phyloP scores from a whole-genome alignment of 2,329 filamentous ascomycete genomes.

The Ophiocordyceps australis region DNA sequence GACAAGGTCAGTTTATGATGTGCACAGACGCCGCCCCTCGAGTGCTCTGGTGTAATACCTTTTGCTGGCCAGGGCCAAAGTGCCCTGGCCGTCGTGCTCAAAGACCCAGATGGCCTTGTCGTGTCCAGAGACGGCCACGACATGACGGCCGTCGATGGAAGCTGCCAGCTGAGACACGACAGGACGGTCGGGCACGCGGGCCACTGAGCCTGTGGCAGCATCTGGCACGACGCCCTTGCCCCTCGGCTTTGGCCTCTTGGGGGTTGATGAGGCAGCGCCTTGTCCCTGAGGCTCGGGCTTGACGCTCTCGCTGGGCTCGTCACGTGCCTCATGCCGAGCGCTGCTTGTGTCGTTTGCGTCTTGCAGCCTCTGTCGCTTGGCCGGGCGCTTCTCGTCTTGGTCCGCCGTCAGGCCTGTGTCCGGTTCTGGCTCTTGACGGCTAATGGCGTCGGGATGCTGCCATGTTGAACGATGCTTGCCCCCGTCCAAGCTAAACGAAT shows the following conservation, averaged over 20 bases:
- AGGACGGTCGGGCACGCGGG: conserved; percentile 28
- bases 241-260: conserved; percentile 12
- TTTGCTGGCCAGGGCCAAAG: conserved; percentile 49
- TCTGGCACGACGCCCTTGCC: conserved; percentile 8
- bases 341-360: conserved; percentile 7
- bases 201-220: no score
- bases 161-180: conserved; percentile 52
- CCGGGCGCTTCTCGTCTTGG: conserved; percentile 12
- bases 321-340: no score
- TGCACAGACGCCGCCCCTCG: no score
- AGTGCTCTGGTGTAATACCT: no score
- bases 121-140: conserved; percentile 69
- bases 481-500: conserved; percentile 43
- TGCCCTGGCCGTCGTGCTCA: conserved; percentile 40
- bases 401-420: conserved; percentile 2
- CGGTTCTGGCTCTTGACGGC: conserved; percentile 2
- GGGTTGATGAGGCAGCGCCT: no score
- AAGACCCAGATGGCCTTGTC: conserved; percentile 87
- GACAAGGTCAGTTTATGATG: conserved; percentile 1
- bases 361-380: conserved; percentile 15
- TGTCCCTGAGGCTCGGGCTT: no score
- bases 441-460: conserved; percentile 26
- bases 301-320: no score
- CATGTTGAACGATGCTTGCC: conserved; percentile 43
- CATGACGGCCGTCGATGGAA: conserved; percentile 44